These are phyloP conservation scores for Viridothelium virens DNA, from an alignment of 495 filamentous ascomycete species.

Conservation along the genomic window DNA sequence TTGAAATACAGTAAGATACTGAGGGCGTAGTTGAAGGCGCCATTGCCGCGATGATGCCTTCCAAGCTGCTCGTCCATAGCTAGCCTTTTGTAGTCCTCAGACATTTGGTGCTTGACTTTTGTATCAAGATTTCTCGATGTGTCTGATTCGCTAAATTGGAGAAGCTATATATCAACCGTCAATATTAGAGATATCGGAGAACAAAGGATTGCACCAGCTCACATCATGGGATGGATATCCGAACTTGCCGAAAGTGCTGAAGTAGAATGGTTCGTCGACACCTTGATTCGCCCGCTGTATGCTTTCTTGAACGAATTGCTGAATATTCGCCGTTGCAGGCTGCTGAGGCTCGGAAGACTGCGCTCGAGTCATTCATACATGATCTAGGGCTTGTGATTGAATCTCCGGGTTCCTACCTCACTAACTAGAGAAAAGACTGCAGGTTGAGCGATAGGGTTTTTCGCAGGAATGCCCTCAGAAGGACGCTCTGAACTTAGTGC, in stretches of 20 bases:
- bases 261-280: not conserved
- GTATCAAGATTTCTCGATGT: not conserved
- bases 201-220: not conserved
- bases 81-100: not conserved
- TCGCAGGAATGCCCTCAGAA: not conserved
- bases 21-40: not conserved
- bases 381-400: no score
- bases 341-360: no score
- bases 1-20: constrained; percentile 1
- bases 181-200: not conserved
- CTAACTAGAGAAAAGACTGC: not conserved
- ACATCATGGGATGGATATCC: not conserved
- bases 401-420: not conserved
- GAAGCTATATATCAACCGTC: not conserved
- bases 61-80: not conserved
- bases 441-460: not conserved
- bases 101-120: not conserved
- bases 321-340: no score
- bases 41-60: not conserved
- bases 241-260: not conserved
- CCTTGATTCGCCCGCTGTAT: no score
- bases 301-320: no score
- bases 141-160: not conserved
- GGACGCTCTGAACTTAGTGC: not conserved
- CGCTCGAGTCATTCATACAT: no score